phyloP scores from a whole-genome alignment of 108 stramenopile species.

The Skeletonema tropicum region DNA sequence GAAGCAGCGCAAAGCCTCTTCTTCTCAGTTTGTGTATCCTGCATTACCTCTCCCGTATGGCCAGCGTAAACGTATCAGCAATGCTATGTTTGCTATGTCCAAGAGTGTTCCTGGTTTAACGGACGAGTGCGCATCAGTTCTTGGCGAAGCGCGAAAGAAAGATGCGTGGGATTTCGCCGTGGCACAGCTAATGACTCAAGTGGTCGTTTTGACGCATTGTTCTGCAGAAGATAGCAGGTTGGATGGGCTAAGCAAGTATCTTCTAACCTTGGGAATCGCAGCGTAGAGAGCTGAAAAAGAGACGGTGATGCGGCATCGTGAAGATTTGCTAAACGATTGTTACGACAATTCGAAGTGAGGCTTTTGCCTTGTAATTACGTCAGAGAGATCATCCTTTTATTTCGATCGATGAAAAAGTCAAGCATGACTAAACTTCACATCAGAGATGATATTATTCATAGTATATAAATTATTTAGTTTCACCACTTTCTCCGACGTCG shows the following conservation, averaged over 20 bases:
- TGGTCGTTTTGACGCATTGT: conserved; percentile 79
- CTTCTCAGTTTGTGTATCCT: conserved; percentile 63
- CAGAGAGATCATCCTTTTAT: background rate
- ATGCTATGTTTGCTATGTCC: conserved; percentile 81
- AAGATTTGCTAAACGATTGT: background rate
- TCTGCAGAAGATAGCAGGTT: conserved; percentile 69
- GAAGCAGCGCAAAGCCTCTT: conserved; percentile 32
- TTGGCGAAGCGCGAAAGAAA: conserved; percentile 75
- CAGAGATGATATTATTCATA: background rate
- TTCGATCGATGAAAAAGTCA: background rate
- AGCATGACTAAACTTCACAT: background rate
- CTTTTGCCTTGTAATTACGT: background rate
- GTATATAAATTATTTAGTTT: background rate
- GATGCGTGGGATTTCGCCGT: conserved; percentile 89
- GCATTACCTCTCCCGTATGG: conserved; percentile 81
- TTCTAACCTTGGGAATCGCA: conserved; percentile 59
- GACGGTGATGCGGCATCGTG: background rate
- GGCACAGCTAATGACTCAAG: conserved; percentile 88
- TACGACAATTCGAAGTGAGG: background rate
- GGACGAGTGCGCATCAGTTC: conserved; percentile 79
- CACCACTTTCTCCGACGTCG: conserved; percentile 54
- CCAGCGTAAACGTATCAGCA: conserved; percentile 82
- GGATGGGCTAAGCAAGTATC: conserved; percentile 81
- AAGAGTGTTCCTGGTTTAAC: conserved; percentile 77
- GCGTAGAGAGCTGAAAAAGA: background rate